Percentiles rank a stretch among this genome's conserved stretches.
These are phyloP conservation scores for Cyberlindnera mrakii DNA, from an alignment of 805 yeast species.

Conservation along the genomic window DNA sequence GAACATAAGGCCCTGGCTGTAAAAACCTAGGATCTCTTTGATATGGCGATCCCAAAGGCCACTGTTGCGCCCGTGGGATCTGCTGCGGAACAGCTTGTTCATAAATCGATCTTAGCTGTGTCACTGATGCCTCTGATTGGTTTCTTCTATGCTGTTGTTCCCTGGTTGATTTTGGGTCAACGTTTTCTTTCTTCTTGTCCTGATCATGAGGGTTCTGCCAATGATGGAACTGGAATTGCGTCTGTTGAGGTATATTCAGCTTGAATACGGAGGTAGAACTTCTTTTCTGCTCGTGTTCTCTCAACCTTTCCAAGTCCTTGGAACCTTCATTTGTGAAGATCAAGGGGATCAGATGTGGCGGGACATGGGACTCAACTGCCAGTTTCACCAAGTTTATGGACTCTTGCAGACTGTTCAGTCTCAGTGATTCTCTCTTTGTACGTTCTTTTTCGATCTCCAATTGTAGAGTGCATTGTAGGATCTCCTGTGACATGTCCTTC, in stretches of 20 bases:
- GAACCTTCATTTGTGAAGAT: conserved; percentile 20
- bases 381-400: conserved; percentile 32
- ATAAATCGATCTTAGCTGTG: conserved; percentile 20
- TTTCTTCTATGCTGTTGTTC: conserved; percentile 18
- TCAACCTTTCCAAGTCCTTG: not conserved
- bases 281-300: not conserved
- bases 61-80: conserved; percentile 3
- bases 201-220: conserved; percentile 23
- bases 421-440: conserved; percentile 31
- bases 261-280: conserved; percentile 21
- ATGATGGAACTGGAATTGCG: conserved; percentile 26
- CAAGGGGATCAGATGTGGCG: conserved; percentile 31
- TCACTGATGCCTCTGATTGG: conserved; percentile 24
- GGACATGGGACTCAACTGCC: conserved; percentile 30
- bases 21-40: not conserved
- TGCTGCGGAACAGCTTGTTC: conserved; percentile 12
- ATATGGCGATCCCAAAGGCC: not conserved
- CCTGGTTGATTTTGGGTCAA: not conserved
- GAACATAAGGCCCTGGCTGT: not conserved
- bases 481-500: too few relatives aligned
- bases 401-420: conserved; percentile 25
- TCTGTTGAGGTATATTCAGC: conserved; percentile 22
- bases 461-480: conserved; percentile 17
- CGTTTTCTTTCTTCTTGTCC: conserved; percentile 1
- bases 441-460: conserved; percentile 35